A percentile compares a stretch with the other conserved stretches of the same genome.
Evolutionary conservation across 1,139 yeast species (phyloP).

Genomic region (Lodderomyces jiufengensis): DNA sequence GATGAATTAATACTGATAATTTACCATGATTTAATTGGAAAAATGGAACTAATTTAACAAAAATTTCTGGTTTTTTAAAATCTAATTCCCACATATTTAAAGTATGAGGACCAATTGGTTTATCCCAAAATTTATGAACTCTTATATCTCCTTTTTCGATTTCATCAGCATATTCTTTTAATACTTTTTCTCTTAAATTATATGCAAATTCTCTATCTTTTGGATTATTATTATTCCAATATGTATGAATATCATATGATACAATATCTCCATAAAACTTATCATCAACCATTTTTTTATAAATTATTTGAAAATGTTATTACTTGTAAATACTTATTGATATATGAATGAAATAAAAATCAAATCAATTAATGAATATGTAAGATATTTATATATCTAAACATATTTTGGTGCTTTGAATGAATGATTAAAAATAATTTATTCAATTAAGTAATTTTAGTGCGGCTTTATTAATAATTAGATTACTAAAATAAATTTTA

Average conservation of each 20-base stretch:
- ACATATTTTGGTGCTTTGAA: no score
- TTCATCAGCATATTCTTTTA: constrained; percentile 43
- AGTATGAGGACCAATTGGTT: constrained; percentile 59
- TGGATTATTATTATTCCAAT: constrained; percentile 41
- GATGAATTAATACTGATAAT: constrained; percentile 53
- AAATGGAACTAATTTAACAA: constrained; percentile 28
- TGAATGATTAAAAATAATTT: no score
- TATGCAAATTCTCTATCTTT: constrained; percentile 34
- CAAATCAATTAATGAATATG: no score
- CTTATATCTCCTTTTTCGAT: constrained; percentile 41
- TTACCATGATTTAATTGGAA: constrained; percentile 51
- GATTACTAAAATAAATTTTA: no score
- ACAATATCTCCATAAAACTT: constrained; percentile 28
- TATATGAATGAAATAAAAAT: no score
- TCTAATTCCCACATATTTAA: constrained; percentile 43
- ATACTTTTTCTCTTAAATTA: constrained; percentile 39
- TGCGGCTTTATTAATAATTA: no score
- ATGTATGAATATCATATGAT: constrained; percentile 55
- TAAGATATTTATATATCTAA: no score
- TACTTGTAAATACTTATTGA: constrained; percentile 24
- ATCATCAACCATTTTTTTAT: constrained; percentile 14
- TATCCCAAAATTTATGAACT: constrained; percentile 45
- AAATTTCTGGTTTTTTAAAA: constrained; percentile 30
- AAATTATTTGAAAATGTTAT: constrained; percentile 41
- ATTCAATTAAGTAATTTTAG: no score